Conservation (phyloP, 441 rosid genomes). For the Populus hybrid region DNA sequence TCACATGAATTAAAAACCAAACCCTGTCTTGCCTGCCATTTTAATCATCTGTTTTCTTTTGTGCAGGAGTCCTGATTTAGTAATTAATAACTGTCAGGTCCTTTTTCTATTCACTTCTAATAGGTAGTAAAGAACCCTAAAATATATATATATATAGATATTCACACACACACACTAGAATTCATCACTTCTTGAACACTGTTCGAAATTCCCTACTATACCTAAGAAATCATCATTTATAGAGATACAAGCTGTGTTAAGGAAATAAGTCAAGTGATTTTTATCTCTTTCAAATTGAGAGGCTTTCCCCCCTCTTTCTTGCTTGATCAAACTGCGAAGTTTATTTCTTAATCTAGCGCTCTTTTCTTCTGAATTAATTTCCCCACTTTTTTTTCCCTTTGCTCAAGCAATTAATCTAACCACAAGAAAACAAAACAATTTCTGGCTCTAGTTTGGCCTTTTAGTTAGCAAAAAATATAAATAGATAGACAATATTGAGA, state of each 20-base stretch:
- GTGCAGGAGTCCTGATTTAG: conserved; percentile 20
- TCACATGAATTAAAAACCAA: background rate
- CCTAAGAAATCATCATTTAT: background rate
- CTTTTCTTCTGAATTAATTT: background rate
- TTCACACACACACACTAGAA: background rate
- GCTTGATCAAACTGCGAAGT: background rate
- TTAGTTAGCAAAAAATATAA: background rate
- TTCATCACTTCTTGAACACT: background rate
- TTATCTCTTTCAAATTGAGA: background rate
- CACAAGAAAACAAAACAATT: background rate
- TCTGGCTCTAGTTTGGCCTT: background rate
- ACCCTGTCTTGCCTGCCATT: conserved; percentile 12
- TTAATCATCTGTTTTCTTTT: background rate
- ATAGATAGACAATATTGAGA: background rate
- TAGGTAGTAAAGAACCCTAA: background rate
- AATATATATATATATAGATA: background rate
- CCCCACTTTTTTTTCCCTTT: background rate
- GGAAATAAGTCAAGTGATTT: background rate
- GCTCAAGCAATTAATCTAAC: background rate
- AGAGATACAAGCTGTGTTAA: background rate
- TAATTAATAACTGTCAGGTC: conserved; percentile 2
- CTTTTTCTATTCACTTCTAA: conserved; percentile 5
- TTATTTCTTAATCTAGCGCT: background rate
- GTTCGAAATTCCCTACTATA: background rate
- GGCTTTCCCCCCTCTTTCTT: background rate